Percentiles rank a stretch among this genome's conserved stretches.
phyloP scores from a whole-genome alignment of 2,329 filamentous ascomycete species.

The Arthrobotrys sphaeroides region DNA sequence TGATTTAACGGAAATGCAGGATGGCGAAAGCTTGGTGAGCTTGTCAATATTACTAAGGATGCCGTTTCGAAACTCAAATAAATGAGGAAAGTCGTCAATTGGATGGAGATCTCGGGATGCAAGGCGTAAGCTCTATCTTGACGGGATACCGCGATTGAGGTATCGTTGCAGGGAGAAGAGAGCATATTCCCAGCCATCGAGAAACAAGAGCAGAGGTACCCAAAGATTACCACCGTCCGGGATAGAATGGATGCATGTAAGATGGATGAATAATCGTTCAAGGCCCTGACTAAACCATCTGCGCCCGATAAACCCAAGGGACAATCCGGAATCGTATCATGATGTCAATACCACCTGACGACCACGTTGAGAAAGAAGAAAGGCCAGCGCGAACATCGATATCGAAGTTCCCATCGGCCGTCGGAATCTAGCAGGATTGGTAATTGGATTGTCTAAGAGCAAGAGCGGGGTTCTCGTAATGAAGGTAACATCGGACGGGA shows the following conservation, averaged over 20 bases:
- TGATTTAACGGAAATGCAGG: slow-evolving; percentile 17
- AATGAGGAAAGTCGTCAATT: neutral
- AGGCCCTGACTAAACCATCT: slow-evolving; percentile 1
- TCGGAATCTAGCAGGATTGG: neutral
- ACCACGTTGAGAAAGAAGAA: neutral
- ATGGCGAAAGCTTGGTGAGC: slow-evolving; percentile 5
- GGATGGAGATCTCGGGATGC: neutral
- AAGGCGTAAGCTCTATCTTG: neutral
- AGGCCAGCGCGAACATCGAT: neutral
- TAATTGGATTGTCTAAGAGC: slow-evolving; percentile 5
- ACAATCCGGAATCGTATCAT: neutral
- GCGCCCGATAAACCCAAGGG: neutral
- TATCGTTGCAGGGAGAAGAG: neutral
- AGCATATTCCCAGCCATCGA: neutral
- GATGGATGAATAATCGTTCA: neutral
- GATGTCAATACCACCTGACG: slow-evolving; percentile 8
- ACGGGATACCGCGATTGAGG: neutral
- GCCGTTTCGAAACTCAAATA: neutral
- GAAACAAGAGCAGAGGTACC: neutral
- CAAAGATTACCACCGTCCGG: neutral
- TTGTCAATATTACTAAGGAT: neutral
- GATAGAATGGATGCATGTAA: neutral
- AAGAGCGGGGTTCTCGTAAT: neutral
- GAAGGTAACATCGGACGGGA: slow-evolving; percentile 28
- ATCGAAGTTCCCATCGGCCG: neutral